Percentiles rank a stretch among this genome's conserved stretches.
Conservation (phyloP, 2,329 filamentous ascomycete species). For the Hypoxylon sp. region DNA sequence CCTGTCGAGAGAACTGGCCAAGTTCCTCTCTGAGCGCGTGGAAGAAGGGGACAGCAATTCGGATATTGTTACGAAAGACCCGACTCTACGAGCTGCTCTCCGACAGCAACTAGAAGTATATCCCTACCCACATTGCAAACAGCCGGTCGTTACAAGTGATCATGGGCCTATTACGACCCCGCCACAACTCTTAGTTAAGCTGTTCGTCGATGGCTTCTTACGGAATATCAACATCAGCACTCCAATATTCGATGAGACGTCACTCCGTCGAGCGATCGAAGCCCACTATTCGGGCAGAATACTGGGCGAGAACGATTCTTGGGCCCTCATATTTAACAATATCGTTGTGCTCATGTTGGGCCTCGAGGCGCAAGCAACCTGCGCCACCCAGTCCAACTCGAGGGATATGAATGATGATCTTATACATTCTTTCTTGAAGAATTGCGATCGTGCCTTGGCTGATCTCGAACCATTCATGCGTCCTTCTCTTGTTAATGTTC, state of each 20-base stretch:
- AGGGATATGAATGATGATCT: conserved; percentile 42
- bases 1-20: conserved; percentile 24
- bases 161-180: conserved; percentile 29
- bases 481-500: conserved; percentile 37
- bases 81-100: conserved; percentile 23
- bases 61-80: conserved; percentile 11
- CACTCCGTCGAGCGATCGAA: conserved; percentile 35
- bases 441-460: conserved; percentile 43
- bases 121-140: conserved; percentile 28
- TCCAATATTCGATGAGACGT: conserved; percentile 42
- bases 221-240: conserved; percentile 39
- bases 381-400: conserved; percentile 27
- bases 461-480: conserved; percentile 39
- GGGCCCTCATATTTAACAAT: conserved; percentile 45
- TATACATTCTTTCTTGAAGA: conserved; percentile 41
- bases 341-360: conserved; percentile 41
- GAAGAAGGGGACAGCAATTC: conserved; percentile 1
- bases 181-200: conserved; percentile 34
- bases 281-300: conserved; percentile 35
- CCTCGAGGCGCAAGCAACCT: conserved; percentile 39
- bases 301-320: conserved; percentile 32
- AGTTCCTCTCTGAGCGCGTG: conserved; percentile 12
- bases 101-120: conserved; percentile 34
- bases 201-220: conserved; percentile 44
- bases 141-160: conserved; percentile 28